Base-by-base conservation (phyloP, 352 stramenopile genomes). In the Pythium sukuiense region DNA sequence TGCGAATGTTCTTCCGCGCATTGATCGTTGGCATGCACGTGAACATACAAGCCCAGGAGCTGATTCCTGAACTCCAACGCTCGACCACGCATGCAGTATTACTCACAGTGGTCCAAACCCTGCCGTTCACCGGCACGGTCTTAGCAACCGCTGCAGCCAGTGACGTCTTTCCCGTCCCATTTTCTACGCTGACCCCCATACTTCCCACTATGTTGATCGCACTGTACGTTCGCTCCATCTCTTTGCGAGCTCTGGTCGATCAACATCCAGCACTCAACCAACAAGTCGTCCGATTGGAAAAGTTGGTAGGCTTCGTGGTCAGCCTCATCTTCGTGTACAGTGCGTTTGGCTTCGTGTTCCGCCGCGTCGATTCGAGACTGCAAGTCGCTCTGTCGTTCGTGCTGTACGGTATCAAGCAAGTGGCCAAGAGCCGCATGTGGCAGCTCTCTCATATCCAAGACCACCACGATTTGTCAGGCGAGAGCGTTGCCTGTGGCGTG, bases 361-460 rank as follows among this genome's bases (percentile, higher is more conserved):
- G 68, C 45, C 43, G 64, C 0, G 62, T 82, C 16, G 63, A 52
- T 6, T 53, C 60, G 0, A 14, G 35, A 0, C 37, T 65, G 1
- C 76, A 85, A 27, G 20, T 77, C 29, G 72, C 66, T 61, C 14
- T 78, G 24, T 77, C 79, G 29, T 20, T 77, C 11, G 26, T 74
- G n/a, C 66, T 80, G n/a, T 71, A 66, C 0, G 58, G 57, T 5
- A 37, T 85, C 26, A 81, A 81, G 43, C 55, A 35, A 8, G 7
- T 30, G 12, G 32, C 69, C 11, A 57, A 79, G 5, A 55, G 55
- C 18, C 27, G n/a, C 50, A 60, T 65, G 57, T 63, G 61, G n/a
- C 39, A 72, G 20, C 48, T 73, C 24, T 72, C 67, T 41, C 32
- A 68, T 2, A 59, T 74, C 2, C 66, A 59, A 26, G 24, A 64